These are phyloP conservation scores for Iris macrosiphon DNA, from an alignment of 106 monocot species.

Conservation along the genomic window DNA sequence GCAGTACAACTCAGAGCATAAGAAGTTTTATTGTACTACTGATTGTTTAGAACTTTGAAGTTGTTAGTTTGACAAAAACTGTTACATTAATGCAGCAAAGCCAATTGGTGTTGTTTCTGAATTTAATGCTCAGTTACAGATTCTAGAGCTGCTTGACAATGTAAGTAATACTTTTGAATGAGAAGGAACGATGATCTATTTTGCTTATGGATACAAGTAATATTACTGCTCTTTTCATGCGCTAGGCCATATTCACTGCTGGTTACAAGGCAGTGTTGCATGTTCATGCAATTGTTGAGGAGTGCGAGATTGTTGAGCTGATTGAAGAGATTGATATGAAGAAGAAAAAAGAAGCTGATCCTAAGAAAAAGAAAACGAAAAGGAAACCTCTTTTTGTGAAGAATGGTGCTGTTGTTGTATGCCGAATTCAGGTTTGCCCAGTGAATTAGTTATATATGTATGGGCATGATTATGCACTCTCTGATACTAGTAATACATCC, in stretches of 20 bases:
- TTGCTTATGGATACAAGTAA: not conserved
- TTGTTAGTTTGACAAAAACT: not conserved
- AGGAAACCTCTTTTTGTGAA: constrained; percentile 94
- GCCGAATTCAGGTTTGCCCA: constrained; percentile 66
- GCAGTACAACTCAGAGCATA: no score
- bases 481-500: not conserved
- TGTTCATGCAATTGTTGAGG: constrained; percentile 89
- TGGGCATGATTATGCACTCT: not conserved
- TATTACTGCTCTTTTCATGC: not conserved
- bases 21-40: no score
- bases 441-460: not conserved
- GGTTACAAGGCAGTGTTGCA: constrained; percentile 94
- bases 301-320: constrained; percentile 93
- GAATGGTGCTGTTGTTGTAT: constrained; percentile 82
- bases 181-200: not conserved
- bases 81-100: constrained; percentile 41
- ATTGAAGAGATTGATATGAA: constrained; percentile 86
- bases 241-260: constrained; percentile 92
- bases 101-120: constrained; percentile 51
- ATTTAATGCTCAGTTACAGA: constrained; percentile 92
- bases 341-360: constrained; percentile 75
- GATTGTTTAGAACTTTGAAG: no score
- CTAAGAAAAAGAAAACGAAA: constrained; percentile 85
- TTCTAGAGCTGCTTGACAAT: constrained; percentile 93
- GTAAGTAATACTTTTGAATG: constrained; percentile 33